These are phyloP conservation scores for Stylosanthes scabra DNA, from an alignment of 331 rosid species.

Conservation along the genomic window DNA sequence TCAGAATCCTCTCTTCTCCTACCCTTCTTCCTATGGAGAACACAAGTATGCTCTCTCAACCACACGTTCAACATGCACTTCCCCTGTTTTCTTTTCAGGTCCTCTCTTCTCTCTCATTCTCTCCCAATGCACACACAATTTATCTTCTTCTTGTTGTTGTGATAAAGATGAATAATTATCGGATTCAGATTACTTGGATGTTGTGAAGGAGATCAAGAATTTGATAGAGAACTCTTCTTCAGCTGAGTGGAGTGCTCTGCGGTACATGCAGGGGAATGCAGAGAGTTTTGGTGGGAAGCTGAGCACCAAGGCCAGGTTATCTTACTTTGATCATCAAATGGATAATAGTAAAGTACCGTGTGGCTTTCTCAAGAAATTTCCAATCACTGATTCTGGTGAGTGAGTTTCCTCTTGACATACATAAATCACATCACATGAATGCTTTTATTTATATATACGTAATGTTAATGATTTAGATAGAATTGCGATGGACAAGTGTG, in stretches of 20 bases:
- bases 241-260: constrained; percentile 38
- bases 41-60: constrained; percentile 91
- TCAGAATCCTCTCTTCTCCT: constrained; percentile 66
- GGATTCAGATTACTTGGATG: constrained; percentile 71
- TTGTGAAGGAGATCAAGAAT: constrained; percentile 58
- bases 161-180: constrained; percentile 24
- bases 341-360: constrained; percentile 63
- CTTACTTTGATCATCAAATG: constrained; percentile 61
- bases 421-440: background rate
- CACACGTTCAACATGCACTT: constrained; percentile 76
- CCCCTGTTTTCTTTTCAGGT: constrained; percentile 87
- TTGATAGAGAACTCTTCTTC: constrained; percentile 40
- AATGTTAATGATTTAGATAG: constrained; percentile 61
- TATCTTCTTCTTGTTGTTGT: background rate
- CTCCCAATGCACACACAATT: background rate
- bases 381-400: constrained; percentile 74
- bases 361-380: constrained; percentile 82
- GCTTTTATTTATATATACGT: too few species aligned
- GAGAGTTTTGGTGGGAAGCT: constrained; percentile 78
- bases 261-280: constrained; percentile 61
- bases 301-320: constrained; percentile 54
- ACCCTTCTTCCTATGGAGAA: constrained; percentile 88
- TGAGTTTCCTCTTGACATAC: constrained; percentile 39
- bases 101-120: background rate
- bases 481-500: constrained; percentile 73